A percentile compares a stretch with the other conserved stretches of the same genome.
Conservation (phyloP, 495 filamentous ascomycete species). For the Penicillium ochrochloron region DNA sequence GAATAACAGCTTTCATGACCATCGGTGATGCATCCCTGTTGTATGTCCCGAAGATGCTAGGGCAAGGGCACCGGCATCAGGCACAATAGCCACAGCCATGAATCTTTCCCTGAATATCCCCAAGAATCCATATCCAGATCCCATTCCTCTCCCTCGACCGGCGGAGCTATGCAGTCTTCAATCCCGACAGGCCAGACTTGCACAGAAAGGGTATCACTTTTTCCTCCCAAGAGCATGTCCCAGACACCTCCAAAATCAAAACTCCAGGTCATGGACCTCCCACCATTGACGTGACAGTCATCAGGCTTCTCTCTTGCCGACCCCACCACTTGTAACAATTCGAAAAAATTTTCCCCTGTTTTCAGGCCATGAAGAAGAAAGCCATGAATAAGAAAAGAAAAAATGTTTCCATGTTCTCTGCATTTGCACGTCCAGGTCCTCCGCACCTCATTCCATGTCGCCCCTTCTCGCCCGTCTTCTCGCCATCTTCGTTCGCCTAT, state of each 20-base stretch:
- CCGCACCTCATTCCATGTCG: background rate
- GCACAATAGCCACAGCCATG: background rate
- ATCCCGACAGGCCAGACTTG: constrained; percentile 49
- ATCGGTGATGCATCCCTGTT: constrained; percentile 38
- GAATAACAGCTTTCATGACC: constrained; percentile 35
- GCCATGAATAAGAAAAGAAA: constrained; percentile 7
- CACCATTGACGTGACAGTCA: constrained; percentile 43
- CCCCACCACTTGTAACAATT: constrained; percentile 18
- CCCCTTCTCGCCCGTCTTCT: constrained; percentile 1
- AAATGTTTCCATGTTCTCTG: constrained; percentile 4
- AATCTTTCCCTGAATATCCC: background rate
- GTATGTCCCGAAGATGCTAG: constrained; percentile 27
- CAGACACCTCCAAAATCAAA: constrained; percentile 49
- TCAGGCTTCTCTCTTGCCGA: constrained; percentile 28
- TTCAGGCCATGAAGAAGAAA: constrained; percentile 40
- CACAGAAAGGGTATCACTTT: constrained; percentile 60
- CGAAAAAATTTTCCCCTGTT: constrained; percentile 23
- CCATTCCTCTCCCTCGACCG: constrained; percentile 33
- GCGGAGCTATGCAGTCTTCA: constrained; percentile 48
- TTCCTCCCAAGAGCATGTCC: constrained; percentile 53
- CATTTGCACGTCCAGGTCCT: constrained; percentile 2
- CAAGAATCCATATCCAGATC: background rate
- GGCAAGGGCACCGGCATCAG: constrained; percentile 2
- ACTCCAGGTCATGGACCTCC: constrained; percentile 48
- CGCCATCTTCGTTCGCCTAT: constrained; percentile 16